These are phyloP conservation scores for Penicillium olsonii DNA, from an alignment of 2,329 filamentous ascomycete species.

Conservation along the genomic window DNA sequence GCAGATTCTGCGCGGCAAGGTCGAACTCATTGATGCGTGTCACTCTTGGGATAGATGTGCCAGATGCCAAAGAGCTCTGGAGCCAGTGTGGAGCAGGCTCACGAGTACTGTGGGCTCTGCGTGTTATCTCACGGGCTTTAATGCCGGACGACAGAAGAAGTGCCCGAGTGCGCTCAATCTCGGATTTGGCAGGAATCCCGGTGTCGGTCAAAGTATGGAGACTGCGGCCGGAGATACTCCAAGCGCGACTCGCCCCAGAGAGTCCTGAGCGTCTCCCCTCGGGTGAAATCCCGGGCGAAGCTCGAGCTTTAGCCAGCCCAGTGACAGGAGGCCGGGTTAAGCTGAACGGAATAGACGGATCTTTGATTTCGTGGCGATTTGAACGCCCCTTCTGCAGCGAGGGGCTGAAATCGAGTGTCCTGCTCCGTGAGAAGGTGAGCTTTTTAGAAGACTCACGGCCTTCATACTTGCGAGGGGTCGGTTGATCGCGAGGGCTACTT, in stretches of 20 bases:
- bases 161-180: slow-evolving; percentile 75
- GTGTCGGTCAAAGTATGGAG: slow-evolving; percentile 39
- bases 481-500: slow-evolving; percentile 15
- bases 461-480: slow-evolving; percentile 11
- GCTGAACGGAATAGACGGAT: slow-evolving; percentile 31
- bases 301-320: slow-evolving; percentile 45
- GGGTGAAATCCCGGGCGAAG: slow-evolving; percentile 26
- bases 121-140: slow-evolving; percentile 78
- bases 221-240: slow-evolving; percentile 60
- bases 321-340: slow-evolving; percentile 46
- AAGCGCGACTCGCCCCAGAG: slow-evolving; percentile 51
- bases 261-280: slow-evolving; percentile 36
- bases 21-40: slow-evolving; percentile 54
- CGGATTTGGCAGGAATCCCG: slow-evolving; percentile 61
- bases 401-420: slow-evolving; percentile 34
- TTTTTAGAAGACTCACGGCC: slow-evolving; percentile 14
- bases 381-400: slow-evolving; percentile 26
- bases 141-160: slow-evolving; percentile 83
- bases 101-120: slow-evolving; percentile 58
- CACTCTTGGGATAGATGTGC: slow-evolving; percentile 43
- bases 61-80: slow-evolving; percentile 28
- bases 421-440: slow-evolving; percentile 15
- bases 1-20: slow-evolving; percentile 54
- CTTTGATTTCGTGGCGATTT: slow-evolving; percentile 29
- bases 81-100: slow-evolving; percentile 40